Conservation (phyloP, 2,329 filamentous ascomycete species). For the Thelonectria discophora region DNA sequence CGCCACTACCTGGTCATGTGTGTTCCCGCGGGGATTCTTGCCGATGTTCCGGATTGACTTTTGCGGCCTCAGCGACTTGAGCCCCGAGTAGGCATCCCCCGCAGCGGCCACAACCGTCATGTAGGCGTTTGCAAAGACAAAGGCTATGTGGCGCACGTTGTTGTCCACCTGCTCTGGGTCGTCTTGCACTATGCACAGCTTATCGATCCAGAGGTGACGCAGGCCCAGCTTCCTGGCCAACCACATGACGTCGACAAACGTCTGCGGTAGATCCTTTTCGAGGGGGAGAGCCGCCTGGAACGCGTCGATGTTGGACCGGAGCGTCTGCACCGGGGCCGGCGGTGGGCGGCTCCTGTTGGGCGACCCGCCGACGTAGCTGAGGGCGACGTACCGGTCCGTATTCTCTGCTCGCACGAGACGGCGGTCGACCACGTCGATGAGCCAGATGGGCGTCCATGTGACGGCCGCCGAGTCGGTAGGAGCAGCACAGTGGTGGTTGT, state of each 20-base stretch:
- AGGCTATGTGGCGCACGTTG: conserved; percentile 56
- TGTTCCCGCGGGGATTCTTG: conserved; percentile 40
- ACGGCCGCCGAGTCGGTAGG: conserved; percentile 35
- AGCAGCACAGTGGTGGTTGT: conserved; percentile 52
- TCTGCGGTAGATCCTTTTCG: conserved; percentile 51
- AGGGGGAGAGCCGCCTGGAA: conserved; percentile 47
- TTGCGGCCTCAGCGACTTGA: conserved; percentile 49
- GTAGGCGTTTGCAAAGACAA: conserved; percentile 55
- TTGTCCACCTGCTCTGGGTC: conserved; percentile 50
- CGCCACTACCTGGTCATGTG: conserved; percentile 51
- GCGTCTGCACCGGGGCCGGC: conserved; percentile 44
- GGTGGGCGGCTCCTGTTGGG: conserved; percentile 40
- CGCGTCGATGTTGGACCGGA: conserved; percentile 49
- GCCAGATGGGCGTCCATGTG: conserved; percentile 53
- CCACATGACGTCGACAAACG: conserved; percentile 56
- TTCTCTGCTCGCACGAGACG: conserved; percentile 51
- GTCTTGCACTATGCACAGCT: conserved; percentile 57
- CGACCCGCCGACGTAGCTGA: conserved; percentile 57
- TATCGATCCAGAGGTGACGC: conserved; percentile 57
- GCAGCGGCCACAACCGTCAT: conserved; percentile 55
- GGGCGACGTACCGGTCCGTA: conserved; percentile 53
- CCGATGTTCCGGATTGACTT: conserved; percentile 41
- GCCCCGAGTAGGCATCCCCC: conserved; percentile 51
- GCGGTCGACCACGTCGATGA: conserved; percentile 53
- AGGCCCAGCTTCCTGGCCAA: conserved; percentile 54